These are phyloP conservation scores for Dalbergia oliveri DNA, from an alignment of 306 rosid genomes.

Conservation along the genomic window DNA sequence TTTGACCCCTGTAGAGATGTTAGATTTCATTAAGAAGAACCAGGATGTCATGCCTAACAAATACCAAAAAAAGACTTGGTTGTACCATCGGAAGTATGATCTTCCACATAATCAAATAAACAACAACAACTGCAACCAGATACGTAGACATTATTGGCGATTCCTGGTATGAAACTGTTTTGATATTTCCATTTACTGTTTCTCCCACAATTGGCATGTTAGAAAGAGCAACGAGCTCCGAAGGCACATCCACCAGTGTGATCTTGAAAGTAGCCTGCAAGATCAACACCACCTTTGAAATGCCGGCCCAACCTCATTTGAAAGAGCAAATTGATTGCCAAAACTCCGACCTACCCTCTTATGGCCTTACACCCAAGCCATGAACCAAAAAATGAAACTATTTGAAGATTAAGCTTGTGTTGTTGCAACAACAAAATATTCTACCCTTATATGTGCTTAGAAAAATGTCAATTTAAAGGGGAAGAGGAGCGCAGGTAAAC, in stretches of 20 bases:
- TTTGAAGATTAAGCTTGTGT: slow-evolving; percentile 15
- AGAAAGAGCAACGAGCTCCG: slow-evolving; percentile 81
- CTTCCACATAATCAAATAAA: slow-evolving; percentile 91
- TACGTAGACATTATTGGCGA: slow-evolving; percentile 96
- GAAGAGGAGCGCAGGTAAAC: slow-evolving; percentile 49
- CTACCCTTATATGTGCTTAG: slow-evolving; percentile 12
- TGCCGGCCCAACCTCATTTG: not conserved
- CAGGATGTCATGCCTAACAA: slow-evolving; percentile 5
- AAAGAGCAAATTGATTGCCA: slow-evolving; percentile 31
- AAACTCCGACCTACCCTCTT: slow-evolving; percentile 21
- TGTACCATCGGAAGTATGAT: slow-evolving; percentile 87
- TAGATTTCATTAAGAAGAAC: slow-evolving; percentile 36
- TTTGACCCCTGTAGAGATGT: slow-evolving; percentile 75
- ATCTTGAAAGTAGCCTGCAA: slow-evolving; percentile 94
- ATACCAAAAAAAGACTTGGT: slow-evolving; percentile 26
- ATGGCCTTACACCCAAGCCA: slow-evolving; percentile 31
- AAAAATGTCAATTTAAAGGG: slow-evolving; percentile 26
- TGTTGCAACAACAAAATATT: slow-evolving; percentile 17
- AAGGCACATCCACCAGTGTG: slow-evolving; percentile 91
- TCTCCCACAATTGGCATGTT: slow-evolving; percentile 93
- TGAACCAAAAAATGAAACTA: slow-evolving; percentile 26
- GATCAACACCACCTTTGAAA: slow-evolving; percentile 10
- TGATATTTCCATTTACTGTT: slow-evolving; percentile 65
- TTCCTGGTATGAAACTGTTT: slow-evolving; percentile 78
- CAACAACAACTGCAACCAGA: slow-evolving; percentile 90